Percentiles rank a stretch among this genome's conserved stretches.
phyloP scores from a whole-genome alignment of 768 basidiomycete species.

The Boletus barrowsii region DNA sequence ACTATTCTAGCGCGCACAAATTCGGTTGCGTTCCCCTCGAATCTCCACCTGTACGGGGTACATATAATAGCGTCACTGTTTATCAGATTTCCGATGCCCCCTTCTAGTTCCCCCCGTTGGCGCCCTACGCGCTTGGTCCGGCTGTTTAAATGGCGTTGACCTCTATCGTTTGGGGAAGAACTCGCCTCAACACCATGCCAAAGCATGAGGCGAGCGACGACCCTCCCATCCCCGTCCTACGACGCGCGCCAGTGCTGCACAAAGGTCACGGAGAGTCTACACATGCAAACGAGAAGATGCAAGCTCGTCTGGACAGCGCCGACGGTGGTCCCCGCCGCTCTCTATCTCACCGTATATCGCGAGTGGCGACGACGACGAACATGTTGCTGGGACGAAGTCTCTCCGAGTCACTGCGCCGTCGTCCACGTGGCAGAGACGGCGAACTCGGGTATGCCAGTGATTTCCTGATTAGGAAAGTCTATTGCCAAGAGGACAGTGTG shows the following conservation, averaged over 20 bases:
- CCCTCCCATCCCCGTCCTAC: slow-evolving; percentile 27
- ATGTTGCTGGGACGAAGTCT: slow-evolving; percentile 26
- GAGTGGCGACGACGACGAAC: slow-evolving; percentile 25
- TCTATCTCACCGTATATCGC: slow-evolving; percentile 36
- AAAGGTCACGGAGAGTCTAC: slow-evolving; percentile 30
- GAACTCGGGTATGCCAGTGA: not conserved
- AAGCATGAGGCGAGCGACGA: not conserved
- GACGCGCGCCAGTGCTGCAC: slow-evolving; percentile 38
- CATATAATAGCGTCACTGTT: not conserved
- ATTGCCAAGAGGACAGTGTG: not conserved
- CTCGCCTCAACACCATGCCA: slow-evolving; percentile 8
- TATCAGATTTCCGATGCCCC: not conserved
- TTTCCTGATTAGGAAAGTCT: slow-evolving; percentile 26
- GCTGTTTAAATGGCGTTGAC: not conserved
- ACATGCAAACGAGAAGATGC: not conserved
- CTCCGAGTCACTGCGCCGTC: slow-evolving; percentile 19
- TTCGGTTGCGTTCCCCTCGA: not conserved
- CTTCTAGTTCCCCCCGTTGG: not conserved
- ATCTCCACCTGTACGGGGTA: not conserved
- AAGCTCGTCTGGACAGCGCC: not conserved
- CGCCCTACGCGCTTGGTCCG: not conserved
- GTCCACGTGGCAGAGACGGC: slow-evolving; percentile 6
- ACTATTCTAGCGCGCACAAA: not conserved
- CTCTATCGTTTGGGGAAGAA: not conserved
- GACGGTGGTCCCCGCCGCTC: slow-evolving; percentile 27